Conservation (phyloP, 2,329 filamentous ascomycete genomes). For the Lasiodiplodia citricola region DNA sequence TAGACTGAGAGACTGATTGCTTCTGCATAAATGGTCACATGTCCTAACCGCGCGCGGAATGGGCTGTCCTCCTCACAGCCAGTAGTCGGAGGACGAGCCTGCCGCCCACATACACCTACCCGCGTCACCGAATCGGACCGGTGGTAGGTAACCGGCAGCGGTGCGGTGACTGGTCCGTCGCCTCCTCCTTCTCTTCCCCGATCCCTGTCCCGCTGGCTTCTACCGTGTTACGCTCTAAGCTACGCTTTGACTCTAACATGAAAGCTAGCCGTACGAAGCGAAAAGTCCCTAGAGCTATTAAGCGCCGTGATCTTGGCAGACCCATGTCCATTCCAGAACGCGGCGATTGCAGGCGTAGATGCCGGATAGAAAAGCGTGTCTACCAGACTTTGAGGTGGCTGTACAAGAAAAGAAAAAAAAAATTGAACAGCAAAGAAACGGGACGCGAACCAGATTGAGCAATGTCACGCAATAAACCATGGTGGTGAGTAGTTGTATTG, state of each 20-base stretch:
- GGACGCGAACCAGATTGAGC: neutral
- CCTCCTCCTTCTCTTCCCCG: neutral
- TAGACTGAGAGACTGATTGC: no score
- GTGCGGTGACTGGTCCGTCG: neutral
- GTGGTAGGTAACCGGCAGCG: neutral
- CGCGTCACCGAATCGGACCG: neutral
- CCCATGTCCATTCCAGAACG: neutral
- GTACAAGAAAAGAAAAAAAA: neutral
- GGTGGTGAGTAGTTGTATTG: neutral
- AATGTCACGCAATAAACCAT: neutral
- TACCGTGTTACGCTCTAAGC: no score
- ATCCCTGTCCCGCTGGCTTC: neutral
- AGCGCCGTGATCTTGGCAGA: neutral
- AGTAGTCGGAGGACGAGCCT: neutral
- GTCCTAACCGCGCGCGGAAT: neutral
- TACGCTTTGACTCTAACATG: neutral
- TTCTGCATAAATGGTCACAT: neutral
- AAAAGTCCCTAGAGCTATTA: neutral
- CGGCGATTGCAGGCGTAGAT: neutral
- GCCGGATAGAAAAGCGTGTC: neutral
- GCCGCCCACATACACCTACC: neutral
- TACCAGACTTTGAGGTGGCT: neutral
- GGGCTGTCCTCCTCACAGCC: neutral
- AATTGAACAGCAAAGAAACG: neutral
- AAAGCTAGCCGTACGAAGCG: neutral